These are phyloP conservation scores for Prunus mume DNA, from an alignment of 306 rosid species.

Conservation along the genomic window DNA sequence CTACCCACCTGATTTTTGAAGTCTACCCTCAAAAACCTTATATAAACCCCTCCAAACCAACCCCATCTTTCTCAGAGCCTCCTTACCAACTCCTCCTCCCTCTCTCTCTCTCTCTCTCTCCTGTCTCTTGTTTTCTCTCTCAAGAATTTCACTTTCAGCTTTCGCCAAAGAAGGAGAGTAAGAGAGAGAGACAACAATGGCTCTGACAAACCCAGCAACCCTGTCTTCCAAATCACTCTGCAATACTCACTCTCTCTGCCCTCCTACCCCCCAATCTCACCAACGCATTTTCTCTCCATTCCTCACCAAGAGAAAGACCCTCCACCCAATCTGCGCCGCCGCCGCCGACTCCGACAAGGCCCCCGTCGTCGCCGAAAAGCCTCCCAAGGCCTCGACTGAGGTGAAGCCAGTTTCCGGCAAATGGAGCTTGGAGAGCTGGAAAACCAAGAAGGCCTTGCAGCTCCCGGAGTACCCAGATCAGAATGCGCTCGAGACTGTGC, in stretches of 20 bases:
- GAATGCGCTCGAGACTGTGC: constrained; percentile 46
- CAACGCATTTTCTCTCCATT: constrained; percentile 38
- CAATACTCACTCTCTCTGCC: constrained; percentile 24
- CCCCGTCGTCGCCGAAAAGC: constrained; percentile 18
- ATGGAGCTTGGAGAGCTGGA: constrained; percentile 68
- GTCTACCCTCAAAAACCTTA: constrained; percentile 4
- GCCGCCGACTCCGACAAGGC: constrained; percentile 43
- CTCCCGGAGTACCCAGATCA: constrained; percentile 68
- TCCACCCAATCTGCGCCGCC: constrained; percentile 53
- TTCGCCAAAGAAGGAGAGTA: neutral
- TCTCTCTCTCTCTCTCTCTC: constrained; percentile 8
- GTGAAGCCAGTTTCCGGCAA: constrained; percentile 17
- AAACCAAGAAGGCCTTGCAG: constrained; percentile 52
- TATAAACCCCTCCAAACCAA: constrained; percentile 20
- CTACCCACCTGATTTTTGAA: constrained; percentile 11
- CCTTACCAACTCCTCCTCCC: neutral
- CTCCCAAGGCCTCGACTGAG: constrained; percentile 1
- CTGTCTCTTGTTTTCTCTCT: neutral
- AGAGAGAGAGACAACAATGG: constrained; percentile 34
- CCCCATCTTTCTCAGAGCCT: constrained; percentile 13
- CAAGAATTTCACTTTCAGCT: neutral
- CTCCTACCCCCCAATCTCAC: constrained; percentile 30
- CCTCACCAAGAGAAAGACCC: constrained; percentile 25
- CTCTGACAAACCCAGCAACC: constrained; percentile 42
- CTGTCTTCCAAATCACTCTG: constrained; percentile 50